phyloP scores from a whole-genome alignment of 2,329 filamentous ascomycete species.

The Emergomyces pasteurianus region DNA sequence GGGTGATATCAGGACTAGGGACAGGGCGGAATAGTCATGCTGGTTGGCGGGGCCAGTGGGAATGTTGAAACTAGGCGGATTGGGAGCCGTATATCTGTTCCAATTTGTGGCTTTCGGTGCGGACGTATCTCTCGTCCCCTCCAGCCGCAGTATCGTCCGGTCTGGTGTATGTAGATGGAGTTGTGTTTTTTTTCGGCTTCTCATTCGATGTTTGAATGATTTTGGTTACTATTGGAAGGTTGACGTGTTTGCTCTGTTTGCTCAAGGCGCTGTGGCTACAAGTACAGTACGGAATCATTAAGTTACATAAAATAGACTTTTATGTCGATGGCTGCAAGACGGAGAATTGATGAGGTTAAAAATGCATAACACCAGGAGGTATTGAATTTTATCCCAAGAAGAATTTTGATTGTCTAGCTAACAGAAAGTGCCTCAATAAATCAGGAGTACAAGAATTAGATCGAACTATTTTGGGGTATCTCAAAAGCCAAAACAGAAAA shows the following conservation, averaged over 20 bases:
- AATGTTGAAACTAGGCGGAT: too few species aligned
- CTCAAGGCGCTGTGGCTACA: too few species aligned
- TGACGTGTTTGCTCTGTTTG: conserved; percentile 11
- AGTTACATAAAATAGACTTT: too few species aligned
- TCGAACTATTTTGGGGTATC: neutral
- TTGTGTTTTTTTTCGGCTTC: neutral
- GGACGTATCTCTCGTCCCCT: neutral
- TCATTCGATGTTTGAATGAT: neutral
- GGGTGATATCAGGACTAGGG: neutral
- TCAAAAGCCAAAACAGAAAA: neutral
- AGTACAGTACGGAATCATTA: too few species aligned
- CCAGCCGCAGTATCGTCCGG: neutral
- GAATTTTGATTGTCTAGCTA: neutral
- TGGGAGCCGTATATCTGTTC: neutral
- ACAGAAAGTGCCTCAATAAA: neutral
- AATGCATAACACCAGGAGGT: neutral
- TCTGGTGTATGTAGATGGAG: neutral
- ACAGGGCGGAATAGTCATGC: neutral
- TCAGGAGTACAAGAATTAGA: neutral
- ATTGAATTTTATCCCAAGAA: neutral
- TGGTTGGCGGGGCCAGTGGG: too few species aligned
- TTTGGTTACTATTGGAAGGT: neutral
- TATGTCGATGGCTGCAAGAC: neutral
- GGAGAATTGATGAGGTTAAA: too few species aligned
- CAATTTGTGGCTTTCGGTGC: too few species aligned